These are phyloP conservation scores for Ogataea saltuana DNA, from an alignment of 805 yeast genomes.

Conservation along the genomic window DNA sequence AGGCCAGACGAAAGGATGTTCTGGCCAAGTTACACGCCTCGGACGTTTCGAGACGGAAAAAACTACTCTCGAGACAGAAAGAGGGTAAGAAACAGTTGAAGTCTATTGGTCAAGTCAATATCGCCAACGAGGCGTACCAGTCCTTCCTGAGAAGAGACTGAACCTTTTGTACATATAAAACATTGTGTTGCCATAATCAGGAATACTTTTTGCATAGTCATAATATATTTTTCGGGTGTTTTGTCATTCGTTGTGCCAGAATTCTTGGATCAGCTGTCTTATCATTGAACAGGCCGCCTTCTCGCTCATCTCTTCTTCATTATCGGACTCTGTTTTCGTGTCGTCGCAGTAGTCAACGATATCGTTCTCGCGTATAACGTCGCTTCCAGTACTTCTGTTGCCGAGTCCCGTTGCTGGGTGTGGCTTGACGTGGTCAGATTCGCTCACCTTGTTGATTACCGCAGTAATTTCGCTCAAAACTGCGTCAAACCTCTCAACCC, in stretches of 20 bases:
- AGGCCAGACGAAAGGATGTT: constrained; percentile 94
- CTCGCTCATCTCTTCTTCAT: constrained; percentile 6
- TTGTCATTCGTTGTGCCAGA: constrained; percentile 4
- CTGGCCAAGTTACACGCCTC: constrained; percentile 91
- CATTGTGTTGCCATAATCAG: too few species aligned
- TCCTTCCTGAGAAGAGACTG: constrained; percentile 60
- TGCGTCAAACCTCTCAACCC: constrained; percentile 21
- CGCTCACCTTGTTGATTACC: constrained; percentile 11
- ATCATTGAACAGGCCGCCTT: constrained; percentile 23
- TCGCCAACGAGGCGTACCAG: constrained; percentile 85
- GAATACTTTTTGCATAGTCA: constrained; percentile 1
- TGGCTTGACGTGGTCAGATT: neutral
- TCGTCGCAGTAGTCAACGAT: constrained; percentile 1
- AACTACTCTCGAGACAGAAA: constrained; percentile 82
- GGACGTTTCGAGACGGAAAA: constrained; percentile 87
- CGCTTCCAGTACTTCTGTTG: neutral
- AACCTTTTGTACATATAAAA: constrained; percentile 14
- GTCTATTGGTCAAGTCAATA: constrained; percentile 72
- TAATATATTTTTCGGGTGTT: neutral
- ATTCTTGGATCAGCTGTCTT: constrained; percentile 20
- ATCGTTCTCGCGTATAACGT: constrained; percentile 12
- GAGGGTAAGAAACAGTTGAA: constrained; percentile 90
- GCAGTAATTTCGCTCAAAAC: constrained; percentile 17
- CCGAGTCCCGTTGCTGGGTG: too few species aligned
- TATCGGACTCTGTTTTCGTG: constrained; percentile 10